phyloP scores from a whole-genome alignment of 1,139 yeast genomes.

The Saccharomycopsis crataegensis region DNA sequence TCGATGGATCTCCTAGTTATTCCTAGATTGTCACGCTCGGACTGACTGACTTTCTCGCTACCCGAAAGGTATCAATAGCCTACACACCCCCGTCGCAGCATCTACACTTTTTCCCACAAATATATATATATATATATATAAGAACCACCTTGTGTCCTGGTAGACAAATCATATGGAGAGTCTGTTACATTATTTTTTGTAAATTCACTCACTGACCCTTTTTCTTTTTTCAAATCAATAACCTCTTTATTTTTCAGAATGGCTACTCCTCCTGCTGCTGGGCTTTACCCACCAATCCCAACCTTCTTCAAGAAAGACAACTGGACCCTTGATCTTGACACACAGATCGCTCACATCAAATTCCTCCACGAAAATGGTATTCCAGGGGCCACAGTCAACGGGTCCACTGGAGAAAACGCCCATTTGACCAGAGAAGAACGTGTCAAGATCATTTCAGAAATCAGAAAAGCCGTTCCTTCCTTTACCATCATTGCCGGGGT shows the following conservation, averaged over 20 bases:
- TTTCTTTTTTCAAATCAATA: too few relatives aligned
- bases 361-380: conserved; percentile 29
- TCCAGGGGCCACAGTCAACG: conserved; percentile 32
- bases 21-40: too few relatives aligned
- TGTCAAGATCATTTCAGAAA: conserved; percentile 28
- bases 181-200: too few relatives aligned
- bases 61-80: too few relatives aligned
- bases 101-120: too few relatives aligned
- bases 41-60: too few relatives aligned
- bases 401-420: conserved; percentile 41
- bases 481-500: conserved; percentile 40
- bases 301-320: conserved; percentile 33
- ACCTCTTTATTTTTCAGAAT: not conserved
- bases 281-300: conserved; percentile 35
- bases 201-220: too few relatives aligned
- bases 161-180: too few relatives aligned
- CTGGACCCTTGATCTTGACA: conserved; percentile 29
- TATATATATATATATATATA: too few relatives aligned
- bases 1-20: too few relatives aligned
- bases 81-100: too few relatives aligned
- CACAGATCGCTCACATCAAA: conserved; percentile 34
- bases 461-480: conserved; percentile 34
- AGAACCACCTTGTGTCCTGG: too few relatives aligned
- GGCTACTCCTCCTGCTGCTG: conserved; percentile 19
- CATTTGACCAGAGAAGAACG: conserved; percentile 40